Percentiles rank a stretch among this genome's conserved stretches.
Conservation (phyloP, 352 stramenopile species). For the Detonula confervacea region DNA sequence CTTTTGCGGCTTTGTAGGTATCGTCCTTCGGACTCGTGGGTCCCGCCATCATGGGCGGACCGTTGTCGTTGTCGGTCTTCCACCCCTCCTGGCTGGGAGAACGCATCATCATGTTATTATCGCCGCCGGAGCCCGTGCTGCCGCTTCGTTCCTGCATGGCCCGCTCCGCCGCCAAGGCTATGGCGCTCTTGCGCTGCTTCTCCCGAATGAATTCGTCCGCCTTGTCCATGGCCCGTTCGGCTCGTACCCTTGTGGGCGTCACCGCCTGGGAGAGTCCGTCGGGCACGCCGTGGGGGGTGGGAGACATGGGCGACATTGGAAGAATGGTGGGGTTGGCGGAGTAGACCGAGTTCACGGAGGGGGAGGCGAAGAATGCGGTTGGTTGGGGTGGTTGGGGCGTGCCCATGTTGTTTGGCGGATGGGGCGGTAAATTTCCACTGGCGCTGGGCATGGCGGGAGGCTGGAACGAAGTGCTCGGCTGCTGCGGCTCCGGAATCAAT, state of each 20-base stretch:
- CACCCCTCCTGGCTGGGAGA: conserved; percentile 3
- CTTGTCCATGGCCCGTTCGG: conserved; percentile 54
- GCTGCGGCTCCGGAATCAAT: background rate
- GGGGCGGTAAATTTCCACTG: too few species aligned
- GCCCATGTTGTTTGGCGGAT: background rate
- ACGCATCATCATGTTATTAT: conserved; percentile 5
- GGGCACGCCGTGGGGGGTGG: too few species aligned
- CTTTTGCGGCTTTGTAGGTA: conserved; percentile 59
- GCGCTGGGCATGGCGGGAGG: too few species aligned
- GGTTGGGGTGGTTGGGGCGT: conserved; percentile 8
- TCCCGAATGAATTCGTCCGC: conserved; percentile 79
- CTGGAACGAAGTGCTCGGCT: background rate
- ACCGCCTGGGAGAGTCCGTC: too few species aligned
- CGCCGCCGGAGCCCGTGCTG: conserved; percentile 13
- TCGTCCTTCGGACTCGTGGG: conserved; percentile 21
- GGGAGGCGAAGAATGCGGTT: too few species aligned
- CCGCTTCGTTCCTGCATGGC: conserved; percentile 28
- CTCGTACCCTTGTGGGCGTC: conserved; percentile 45
- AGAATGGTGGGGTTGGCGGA: background rate
- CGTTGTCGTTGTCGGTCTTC: conserved; percentile 7
- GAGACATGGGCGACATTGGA: too few species aligned
- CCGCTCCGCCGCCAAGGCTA: conserved; percentile 31
- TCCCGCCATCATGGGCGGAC: too few species aligned
- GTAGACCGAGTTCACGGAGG: too few species aligned
- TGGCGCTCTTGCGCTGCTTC: conserved; percentile 53